A percentile compares a stretch with the other conserved stretches of the same genome.
phyloP scores from a whole-genome alignment of 2,329 filamentous ascomycete genomes.

The Aspergillus sojae region DNA sequence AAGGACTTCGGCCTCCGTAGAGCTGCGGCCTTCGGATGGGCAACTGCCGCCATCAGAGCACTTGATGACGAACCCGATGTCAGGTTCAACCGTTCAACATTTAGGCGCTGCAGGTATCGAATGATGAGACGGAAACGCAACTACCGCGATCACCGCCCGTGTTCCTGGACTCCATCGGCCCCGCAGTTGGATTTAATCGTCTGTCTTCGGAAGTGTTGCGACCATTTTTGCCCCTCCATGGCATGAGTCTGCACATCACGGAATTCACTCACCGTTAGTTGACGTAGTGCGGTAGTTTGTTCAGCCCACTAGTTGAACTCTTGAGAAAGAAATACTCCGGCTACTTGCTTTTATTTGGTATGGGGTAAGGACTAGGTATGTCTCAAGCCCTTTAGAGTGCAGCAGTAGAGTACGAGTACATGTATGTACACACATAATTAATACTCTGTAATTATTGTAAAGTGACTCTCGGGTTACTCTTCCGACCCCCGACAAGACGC shows the following conservation, averaged over 20 bases:
- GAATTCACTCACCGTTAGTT: neutral
- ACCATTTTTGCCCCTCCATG: slow-evolving; percentile 7
- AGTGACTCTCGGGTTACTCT: neutral
- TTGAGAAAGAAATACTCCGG: too few relatives aligned
- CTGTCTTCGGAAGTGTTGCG: slow-evolving; percentile 1
- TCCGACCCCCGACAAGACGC: neutral
- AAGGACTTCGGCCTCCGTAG: neutral
- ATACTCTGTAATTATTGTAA: neutral
- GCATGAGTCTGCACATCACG: slow-evolving; percentile 7
- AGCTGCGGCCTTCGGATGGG: slow-evolving; percentile 11
- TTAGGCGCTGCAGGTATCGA: neutral
- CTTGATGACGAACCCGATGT: slow-evolving; percentile 8
- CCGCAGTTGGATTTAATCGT: neutral
- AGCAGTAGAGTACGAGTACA: too few relatives aligned
- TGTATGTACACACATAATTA: too few relatives aligned
- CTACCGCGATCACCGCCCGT: slow-evolving; percentile 10
- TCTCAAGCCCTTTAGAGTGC: too few relatives aligned
- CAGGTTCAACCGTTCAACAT: neutral
- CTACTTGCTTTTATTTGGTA: neutral
- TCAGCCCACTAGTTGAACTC: too few relatives aligned
- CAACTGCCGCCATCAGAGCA: slow-evolving; percentile 16
- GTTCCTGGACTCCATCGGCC: slow-evolving; percentile 3
- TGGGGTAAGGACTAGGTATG: too few relatives aligned
- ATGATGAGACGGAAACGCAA: slow-evolving; percentile 8
- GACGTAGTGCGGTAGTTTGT: neutral